Evolutionary conservation across 306 rosid species (phyloP).

Genomic region (Senna siamea): DNA sequence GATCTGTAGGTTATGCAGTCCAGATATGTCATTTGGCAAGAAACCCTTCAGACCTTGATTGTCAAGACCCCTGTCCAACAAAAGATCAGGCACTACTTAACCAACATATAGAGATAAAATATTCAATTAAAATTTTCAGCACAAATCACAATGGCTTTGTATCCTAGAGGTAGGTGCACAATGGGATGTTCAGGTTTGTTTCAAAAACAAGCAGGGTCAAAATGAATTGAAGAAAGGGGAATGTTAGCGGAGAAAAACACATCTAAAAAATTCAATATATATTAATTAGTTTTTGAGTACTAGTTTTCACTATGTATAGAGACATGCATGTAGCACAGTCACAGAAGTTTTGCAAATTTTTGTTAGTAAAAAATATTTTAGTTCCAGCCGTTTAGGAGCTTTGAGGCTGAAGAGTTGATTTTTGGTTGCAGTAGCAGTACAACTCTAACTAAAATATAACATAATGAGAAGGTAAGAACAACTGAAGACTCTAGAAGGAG

Average conservation of each 20-base stretch:
- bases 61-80: slow-evolving; percentile 82
- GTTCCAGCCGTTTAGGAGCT: slow-evolving; percentile 18
- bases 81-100: slow-evolving; percentile 37
- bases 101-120: slow-evolving; percentile 34
- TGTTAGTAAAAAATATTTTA: not conserved
- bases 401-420: slow-evolving; percentile 16
- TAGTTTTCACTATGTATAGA: slow-evolving; percentile 16
- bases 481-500: not conserved
- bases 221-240: slow-evolving; percentile 5
- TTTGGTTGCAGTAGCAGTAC: slow-evolving; percentile 11
- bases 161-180: not conserved
- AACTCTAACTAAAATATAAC: slow-evolving; percentile 18
- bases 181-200: slow-evolving; percentile 23
- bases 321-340: not conserved
- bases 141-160: slow-evolving; percentile 21
- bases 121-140: slow-evolving; percentile 30
- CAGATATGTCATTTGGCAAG: slow-evolving; percentile 76
- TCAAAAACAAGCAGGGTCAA: slow-evolving; percentile 18
- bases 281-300: not conserved
- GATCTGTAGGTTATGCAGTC: slow-evolving; percentile 73
- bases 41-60: slow-evolving; percentile 90
- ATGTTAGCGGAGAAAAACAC: not conserved
- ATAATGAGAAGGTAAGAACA: not conserved
- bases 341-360: slow-evolving; percentile 10
- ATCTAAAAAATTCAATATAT: not conserved